Base-by-base conservation (phyloP, 148 eudicot genomes). In the Pharnaceum exiguum region DNA sequence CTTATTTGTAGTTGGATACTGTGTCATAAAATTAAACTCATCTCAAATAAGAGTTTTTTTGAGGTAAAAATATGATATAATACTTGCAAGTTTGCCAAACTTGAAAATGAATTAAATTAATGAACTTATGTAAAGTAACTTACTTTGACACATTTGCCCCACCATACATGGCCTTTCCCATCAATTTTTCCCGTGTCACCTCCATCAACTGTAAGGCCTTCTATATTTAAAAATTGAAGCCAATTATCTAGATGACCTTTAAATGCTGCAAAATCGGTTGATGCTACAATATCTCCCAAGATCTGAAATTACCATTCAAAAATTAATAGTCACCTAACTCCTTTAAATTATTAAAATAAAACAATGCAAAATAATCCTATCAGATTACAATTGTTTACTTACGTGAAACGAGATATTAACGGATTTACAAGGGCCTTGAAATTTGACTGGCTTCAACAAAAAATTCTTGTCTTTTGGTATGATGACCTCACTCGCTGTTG, bases 121-220 rank as follows among this genome's bases (percentile, higher is more conserved):
- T n/a, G n/a, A n/a, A n/a, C n/a, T n/a, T n/a, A n/a, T n/a, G n/a
- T n/a, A n/a, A n/a, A n/a, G n/a, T n/a, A 10, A 35, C 25, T 6
- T 36, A 55, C 58, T 8, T 21, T 7, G 13, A n/a, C 33, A 5
- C 58, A 40, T n/a, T 1, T n/a, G 7, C 13, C 21, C 83, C 83
- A 75, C 83, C 79, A 75, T 63, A 66, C 56, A 21, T 76, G 46
- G 22, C 79, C 83, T 38, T 60, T 74, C 19, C 77, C 79, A 51
- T 79, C 71, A 44, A 75, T 46, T 18, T 32, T 65, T 18, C 77
- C 79, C 27, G 10, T 5, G 19, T 8, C 22, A 43, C 46, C 39
- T 21, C 83, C 83, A 47, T 15, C 64, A 36, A 79, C 29, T 1
- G 55, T 54, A 19, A 75, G 77, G 21, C 77, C 79, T 25, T 63